Evolutionary conservation across 2,329 filamentous ascomycete species (phyloP), one percentile per base, ranked within the genome.

Genomic region (Fusarium begoniae): DNA sequence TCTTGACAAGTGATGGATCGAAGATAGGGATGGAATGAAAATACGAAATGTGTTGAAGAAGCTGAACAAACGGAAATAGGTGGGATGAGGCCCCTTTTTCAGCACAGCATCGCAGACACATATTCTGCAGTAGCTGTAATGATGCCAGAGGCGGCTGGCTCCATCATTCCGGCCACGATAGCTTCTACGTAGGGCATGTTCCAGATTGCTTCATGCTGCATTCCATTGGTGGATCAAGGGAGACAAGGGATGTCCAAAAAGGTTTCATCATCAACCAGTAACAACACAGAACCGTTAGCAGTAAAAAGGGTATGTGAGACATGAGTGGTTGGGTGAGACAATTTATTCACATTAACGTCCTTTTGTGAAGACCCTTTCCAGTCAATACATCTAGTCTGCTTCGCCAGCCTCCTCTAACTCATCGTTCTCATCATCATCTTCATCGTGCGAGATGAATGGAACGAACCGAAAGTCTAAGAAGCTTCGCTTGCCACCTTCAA

Each of bases 381-480:
- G 30, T 48, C 58, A n/a, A 43, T 35, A 38, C 24, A 47, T 63
- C 58, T 70, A 75, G 20, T 58, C 50, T 38, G 48, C 66, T 51
- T 70, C 67, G 17, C 47, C 70, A 38, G 35, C 37, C 40, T 48
- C 58, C 61, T 70, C 43, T 64, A 61, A 79, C 8, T 79, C 81
- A 15, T 78, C 79, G 8, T 77, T 79, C 5, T 79, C 81, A 12
- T 78, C 79, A 9, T 77, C 79, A 18, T 78, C 83, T 10, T 86
- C 86, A 35, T 90, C 91, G 47, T 93, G 89, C 28, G 89, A 88
- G 22, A 88, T 86, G 62, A 91, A 91, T 22, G 94, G 94, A 65
- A 97, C 91, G 79, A 96, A 94, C 26, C 93, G 87, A 81, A 96
- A 97, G 81, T 96, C 93, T 30, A 96, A 87, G 83, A 96, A 97